phyloP scores from a whole-genome alignment of 768 basidiomycete genomes.

The Phlegmacium glaucopus region DNA sequence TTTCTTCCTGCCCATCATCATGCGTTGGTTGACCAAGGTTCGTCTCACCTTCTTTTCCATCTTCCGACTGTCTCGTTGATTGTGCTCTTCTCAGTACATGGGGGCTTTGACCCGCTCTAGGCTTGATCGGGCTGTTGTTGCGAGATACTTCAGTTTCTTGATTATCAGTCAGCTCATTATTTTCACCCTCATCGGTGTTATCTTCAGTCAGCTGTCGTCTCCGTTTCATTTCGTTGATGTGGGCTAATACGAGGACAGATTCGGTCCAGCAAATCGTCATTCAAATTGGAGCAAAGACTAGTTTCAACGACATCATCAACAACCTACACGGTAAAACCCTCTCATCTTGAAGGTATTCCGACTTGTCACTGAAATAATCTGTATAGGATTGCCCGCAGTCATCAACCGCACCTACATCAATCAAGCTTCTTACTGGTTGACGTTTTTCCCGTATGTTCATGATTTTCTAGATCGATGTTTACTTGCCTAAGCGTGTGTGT shows the following conservation, averaged over 20 bases:
- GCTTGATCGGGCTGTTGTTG: constrained; percentile 87
- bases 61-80: constrained; percentile 50
- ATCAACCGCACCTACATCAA: constrained; percentile 90
- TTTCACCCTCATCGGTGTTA: constrained; percentile 89
- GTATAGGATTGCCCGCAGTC: constrained; percentile 56
- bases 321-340: constrained; percentile 41
- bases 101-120: constrained; percentile 67
- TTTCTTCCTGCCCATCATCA: constrained; percentile 87
- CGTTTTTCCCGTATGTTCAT: constrained; percentile 82
- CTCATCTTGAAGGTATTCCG: background rate
- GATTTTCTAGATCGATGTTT: background rate
- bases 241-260: constrained; percentile 20
- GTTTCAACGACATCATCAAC: constrained; percentile 43
- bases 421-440: constrained; percentile 90
- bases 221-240: constrained; percentile 1
- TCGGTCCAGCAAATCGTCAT: constrained; percentile 42
- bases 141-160: constrained; percentile 91
- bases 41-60: constrained; percentile 2
- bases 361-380: background rate
- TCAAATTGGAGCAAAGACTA: constrained; percentile 40
- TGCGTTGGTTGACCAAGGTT: constrained; percentile 82
- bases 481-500: background rate
- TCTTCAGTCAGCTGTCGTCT: constrained; percentile 61
- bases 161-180: constrained; percentile 91
- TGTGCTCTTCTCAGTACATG: constrained; percentile 58